Base-by-base conservation (phyloP, 2,329 filamentous ascomycete species). In the Orbilia blumenaviensis region DNA sequence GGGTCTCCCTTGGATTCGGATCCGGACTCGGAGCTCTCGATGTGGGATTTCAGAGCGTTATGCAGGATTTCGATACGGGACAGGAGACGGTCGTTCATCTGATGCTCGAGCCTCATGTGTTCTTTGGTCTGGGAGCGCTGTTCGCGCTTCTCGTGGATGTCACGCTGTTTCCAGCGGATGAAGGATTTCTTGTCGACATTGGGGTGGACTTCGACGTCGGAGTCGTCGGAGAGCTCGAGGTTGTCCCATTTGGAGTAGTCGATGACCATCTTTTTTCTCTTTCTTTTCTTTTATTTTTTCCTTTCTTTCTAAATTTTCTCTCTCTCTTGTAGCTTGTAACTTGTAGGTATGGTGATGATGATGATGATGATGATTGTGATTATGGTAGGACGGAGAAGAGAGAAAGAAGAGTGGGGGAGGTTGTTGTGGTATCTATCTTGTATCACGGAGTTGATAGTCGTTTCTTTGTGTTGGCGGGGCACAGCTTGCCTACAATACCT, bases 151-250 rank as follows among this genome's bases (percentile, higher is more conserved):
- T 94, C 89, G 83, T 99, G 95, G 81, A 99, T 99, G 84, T 99
- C 94, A 80, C 90, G 91, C 85, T 98, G 95, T 85, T 99, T 99
- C 79, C 95, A 96, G 79, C 94, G 92, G 83, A 99, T 99, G 84
- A 99, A 99, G 77, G 94, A 98, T 61, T 91, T 89, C 84, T 99
- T 99, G 85, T 99, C 95, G 82, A 99, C 95, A 82, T 99, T 99
- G 76, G 95, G 95, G 84, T 99, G 95, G 61, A 98, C 95, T 85
- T 99, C 95, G 81, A 99, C 90, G 81, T 99, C 95, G 61, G 93
- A 97, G 84, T 99, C 95, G 84, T 99, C 95, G 81, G 93, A 97
- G 82, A 99, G 90, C 89, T 99, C 95, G 82, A 99, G 88, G 74
- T 78, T 79, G 71, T 79, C 78, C 78, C 80, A 80, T 74, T 80